Conservation (phyloP, 2,329 filamentous ascomycete species). For the Cercospora sojina region DNA sequence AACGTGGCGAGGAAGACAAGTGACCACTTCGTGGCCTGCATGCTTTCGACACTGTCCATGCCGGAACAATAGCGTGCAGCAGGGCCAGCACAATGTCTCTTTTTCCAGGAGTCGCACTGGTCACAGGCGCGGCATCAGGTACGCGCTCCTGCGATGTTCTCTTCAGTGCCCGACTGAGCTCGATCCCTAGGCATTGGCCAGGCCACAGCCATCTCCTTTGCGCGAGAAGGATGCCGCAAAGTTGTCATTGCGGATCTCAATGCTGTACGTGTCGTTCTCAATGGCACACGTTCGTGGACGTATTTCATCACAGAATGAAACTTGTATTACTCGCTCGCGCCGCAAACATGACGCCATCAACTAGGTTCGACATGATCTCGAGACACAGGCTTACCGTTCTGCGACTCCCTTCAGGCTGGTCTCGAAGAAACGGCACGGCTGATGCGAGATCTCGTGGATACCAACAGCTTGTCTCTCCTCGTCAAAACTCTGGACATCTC, state of each 20-base stretch:
- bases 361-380: neutral
- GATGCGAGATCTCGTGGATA: constrained; percentile 31
- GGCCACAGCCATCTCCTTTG: constrained; percentile 47
- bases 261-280: neutral
- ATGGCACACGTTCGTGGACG: neutral
- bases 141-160: constrained; percentile 1
- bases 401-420: constrained; percentile 19
- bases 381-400: neutral
- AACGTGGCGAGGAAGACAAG: neutral
- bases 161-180: constrained; percentile 7
- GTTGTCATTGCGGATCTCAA: constrained; percentile 47
- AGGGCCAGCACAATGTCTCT: constrained; percentile 24
- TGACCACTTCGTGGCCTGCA: neutral
- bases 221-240: constrained; percentile 45
- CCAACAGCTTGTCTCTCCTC: constrained; percentile 25
- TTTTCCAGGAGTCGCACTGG: constrained; percentile 37
- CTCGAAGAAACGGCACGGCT: constrained; percentile 39
- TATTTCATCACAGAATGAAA: neutral
- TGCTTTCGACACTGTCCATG: neutral
- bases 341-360: neutral
- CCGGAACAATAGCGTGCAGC: neutral
- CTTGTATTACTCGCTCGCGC: neutral
- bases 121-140: constrained; percentile 40
- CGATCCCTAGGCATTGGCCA: constrained; percentile 44
- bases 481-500: constrained; percentile 40